phyloP scores from a whole-genome alignment of 208 protist species.

The Leishmania tropica region DNA sequence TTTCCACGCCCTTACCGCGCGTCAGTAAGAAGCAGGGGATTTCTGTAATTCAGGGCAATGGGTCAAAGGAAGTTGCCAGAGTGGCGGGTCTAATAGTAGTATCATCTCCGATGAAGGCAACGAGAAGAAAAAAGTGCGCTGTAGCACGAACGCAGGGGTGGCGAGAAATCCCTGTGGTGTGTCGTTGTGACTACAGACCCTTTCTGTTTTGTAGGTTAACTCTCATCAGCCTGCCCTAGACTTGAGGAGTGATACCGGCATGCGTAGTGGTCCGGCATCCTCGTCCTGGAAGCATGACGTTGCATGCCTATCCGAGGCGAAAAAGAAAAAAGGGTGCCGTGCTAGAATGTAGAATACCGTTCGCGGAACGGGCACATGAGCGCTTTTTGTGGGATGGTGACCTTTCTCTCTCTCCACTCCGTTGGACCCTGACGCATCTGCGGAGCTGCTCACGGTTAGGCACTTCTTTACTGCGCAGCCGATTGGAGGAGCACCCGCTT shows the following conservation, averaged over 20 bases:
- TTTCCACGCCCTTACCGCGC: background rate
- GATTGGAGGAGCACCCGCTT: no score
- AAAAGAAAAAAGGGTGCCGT: background rate
- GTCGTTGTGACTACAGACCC: background rate
- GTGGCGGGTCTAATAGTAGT: constrained; percentile 1
- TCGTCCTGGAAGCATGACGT: background rate
- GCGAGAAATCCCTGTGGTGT: background rate
- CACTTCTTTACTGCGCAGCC: background rate
- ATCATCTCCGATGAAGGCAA: constrained; percentile 1
- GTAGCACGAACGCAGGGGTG: background rate
- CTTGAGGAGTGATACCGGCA: background rate
- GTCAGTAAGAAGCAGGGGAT: background rate
- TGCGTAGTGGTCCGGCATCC: background rate
- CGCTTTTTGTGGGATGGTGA: background rate
- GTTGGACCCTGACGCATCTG: background rate
- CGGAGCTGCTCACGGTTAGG: background rate
- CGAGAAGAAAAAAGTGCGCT: background rate
- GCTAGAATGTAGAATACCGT: background rate
- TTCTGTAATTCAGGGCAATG: background rate
- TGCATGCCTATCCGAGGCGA: background rate
- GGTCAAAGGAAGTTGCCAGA: background rate
- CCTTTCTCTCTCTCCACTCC: background rate
- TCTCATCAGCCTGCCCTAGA: background rate
- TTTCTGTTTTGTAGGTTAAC: no score
- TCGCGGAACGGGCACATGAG: no score